phyloP scores from a whole-genome alignment of 345 rosid genomes.

The Ceriops tagal region DNA sequence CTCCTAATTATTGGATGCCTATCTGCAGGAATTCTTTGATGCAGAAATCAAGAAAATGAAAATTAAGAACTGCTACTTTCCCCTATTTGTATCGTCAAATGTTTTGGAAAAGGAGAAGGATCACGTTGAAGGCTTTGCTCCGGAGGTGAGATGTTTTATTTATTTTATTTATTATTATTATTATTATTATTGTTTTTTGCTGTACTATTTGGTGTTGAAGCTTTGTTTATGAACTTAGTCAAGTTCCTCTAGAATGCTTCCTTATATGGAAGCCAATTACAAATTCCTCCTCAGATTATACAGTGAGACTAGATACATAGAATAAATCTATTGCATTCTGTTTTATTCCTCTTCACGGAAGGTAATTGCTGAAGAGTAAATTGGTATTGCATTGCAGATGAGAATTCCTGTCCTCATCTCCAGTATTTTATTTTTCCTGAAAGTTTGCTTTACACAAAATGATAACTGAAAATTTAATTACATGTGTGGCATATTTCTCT shows the following conservation, averaged over 20 bases:
- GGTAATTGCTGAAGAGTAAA: too few species aligned
- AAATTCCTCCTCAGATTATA: not conserved
- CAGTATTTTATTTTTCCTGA: not conserved
- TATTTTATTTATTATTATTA: not conserved
- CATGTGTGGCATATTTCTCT: conserved; percentile 7
- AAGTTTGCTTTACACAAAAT: not conserved
- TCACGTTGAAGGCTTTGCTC: conserved; percentile 93
- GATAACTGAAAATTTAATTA: not conserved
- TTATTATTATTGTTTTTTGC: too few species aligned
- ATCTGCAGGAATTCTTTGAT: conserved; percentile 77
- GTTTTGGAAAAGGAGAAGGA: conserved; percentile 90
- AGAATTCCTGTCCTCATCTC: not conserved
- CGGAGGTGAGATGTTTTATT: conserved; percentile 57
- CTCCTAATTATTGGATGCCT: not conserved
- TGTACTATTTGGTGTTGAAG: not conserved
- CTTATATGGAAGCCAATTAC: not conserved
- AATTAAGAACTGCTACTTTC: conserved; percentile 90
- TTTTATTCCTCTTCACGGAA: not conserved
- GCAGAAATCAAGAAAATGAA: conserved; percentile 90
- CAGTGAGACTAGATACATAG: not conserved
- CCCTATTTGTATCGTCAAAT: conserved; percentile 87
- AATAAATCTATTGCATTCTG: not conserved
- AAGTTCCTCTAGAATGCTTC: not conserved
- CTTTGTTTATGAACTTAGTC: not conserved
- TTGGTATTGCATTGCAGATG: not conserved